Evolutionary conservation across 192 early-diverging fungal genomes (phyloP), one percentile per base, ranked within the genome.

Genomic region (Gamsiella multidivaricata): DNA sequence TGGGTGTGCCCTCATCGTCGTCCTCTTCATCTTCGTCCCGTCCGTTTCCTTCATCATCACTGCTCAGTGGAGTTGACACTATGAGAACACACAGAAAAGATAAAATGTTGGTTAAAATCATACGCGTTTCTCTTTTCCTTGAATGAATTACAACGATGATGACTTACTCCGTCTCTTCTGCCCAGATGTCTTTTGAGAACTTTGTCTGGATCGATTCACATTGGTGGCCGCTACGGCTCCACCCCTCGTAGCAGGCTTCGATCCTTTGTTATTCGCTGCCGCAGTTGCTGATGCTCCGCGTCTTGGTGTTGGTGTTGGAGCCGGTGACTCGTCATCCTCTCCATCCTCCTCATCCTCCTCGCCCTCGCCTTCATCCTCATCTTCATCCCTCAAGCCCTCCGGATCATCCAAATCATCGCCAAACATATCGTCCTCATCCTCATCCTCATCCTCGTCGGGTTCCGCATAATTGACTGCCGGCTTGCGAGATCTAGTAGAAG

Each of bases 391-490:
- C 15, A 46, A 43, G 0, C 36, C 56, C 5, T 75, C 71, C 12
- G 62, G 49, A 39, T 62, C 72, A 15, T 71, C 55, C 37, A 55
- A 25, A 12, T 68, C 65, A 10, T 78, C 74, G n/a, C 43, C 63
- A 43, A 45, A 32, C 29, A 42, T 29, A 0, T 62, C 49, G 18
- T 60, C 62, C 3, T 75, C 71, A 0, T 70, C 69, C 0, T 61
- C 69, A 12, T 54, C 37, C 25, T 69, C 60, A 17, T 76, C 65
- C 29, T 76, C 73, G 17, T 78, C 74, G 10, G 74, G 74, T 10
- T 78, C 74, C 53, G 74, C 54, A 78, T 78, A 78, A 54, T 69
- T 78, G 43, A 78, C 66, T 36, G 74, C 66, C 2, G 65, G 51
- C 42, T 78, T 78, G 18, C 74, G 74, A 25, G 65, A 42, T 20